These are phyloP conservation scores for Trichocomaceae sp. DNA, from an alignment of 2,329 filamentous ascomycete genomes.

Conservation along the genomic window DNA sequence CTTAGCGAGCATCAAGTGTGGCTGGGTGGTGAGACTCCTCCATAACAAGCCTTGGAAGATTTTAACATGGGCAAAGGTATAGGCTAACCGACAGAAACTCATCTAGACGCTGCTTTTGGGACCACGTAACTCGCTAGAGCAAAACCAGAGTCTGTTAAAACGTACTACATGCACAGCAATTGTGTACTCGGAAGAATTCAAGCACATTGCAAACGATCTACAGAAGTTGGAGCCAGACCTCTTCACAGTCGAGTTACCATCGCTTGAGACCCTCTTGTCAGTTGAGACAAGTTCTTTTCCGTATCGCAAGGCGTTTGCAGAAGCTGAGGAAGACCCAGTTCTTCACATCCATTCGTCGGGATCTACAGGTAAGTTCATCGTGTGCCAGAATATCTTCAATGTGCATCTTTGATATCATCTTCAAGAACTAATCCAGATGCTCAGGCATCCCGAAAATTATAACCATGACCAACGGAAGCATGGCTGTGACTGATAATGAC, in stretches of 20 bases:
- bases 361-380: conserved; percentile 33
- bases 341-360: conserved; percentile 34
- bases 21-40: conserved; percentile 20
- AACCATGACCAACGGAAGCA: conserved; percentile 21
- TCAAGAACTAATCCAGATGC: background rate
- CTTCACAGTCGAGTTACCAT: conserved; percentile 11
- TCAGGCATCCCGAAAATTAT: conserved; percentile 28
- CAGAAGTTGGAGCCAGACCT: conserved; percentile 11
- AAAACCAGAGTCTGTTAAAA: conserved; percentile 16
- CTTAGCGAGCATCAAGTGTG: conserved; percentile 22
- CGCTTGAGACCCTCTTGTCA: conserved; percentile 15
- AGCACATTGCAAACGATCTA: conserved; percentile 37
- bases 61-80: background rate
- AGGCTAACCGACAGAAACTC: no score
- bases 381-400: no score
- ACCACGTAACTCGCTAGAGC: conserved; percentile 19
- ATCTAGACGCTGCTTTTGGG: conserved; percentile 18
- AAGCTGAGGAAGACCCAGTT: conserved; percentile 18
- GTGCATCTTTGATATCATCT: no score
- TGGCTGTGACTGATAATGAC: conserved; percentile 8
- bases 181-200: conserved; percentile 23
- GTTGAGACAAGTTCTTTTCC: conserved; percentile 15
- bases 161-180: conserved; percentile 17
- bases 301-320: conserved; percentile 17
- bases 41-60: no score